These are phyloP conservation scores for Fusarium protoensiforme DNA, from an alignment of 2,329 filamentous ascomycete genomes.

Conservation along the genomic window DNA sequence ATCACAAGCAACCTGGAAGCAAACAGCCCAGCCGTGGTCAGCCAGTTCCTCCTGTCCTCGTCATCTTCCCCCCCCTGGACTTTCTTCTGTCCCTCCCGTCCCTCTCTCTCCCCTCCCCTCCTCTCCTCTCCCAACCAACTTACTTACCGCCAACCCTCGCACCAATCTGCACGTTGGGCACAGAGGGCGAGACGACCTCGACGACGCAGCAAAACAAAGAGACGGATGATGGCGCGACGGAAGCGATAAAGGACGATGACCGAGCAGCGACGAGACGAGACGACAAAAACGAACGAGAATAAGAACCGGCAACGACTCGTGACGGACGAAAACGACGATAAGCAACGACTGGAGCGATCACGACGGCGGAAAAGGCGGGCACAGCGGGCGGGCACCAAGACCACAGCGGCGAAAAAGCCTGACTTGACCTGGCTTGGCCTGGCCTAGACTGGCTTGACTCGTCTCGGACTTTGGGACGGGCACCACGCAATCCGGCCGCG, in stretches of 20 bases:
- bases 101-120: slow-evolving; percentile 32
- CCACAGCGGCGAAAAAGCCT: slow-evolving; percentile 31
- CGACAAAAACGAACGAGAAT: slow-evolving; percentile 3
- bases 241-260: background rate
- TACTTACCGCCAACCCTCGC: slow-evolving; percentile 27
- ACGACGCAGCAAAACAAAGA: background rate
- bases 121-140: slow-evolving; percentile 33
- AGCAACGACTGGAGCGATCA: slow-evolving; percentile 30
- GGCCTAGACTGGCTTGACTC: slow-evolving; percentile 35
- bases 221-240: background rate
- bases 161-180: slow-evolving; percentile 21
- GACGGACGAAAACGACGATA: slow-evolving; percentile 33
- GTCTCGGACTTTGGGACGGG: slow-evolving; percentile 27
- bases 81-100: slow-evolving; percentile 41
- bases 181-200: background rate
- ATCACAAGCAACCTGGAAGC: slow-evolving; percentile 4
- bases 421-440: slow-evolving; percentile 27
- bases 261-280: background rate
- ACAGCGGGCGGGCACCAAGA: slow-evolving; percentile 28
- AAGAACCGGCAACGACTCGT: slow-evolving; percentile 23
- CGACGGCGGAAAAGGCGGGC: slow-evolving; percentile 31
- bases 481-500: slow-evolving; percentile 42
- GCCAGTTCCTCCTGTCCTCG: slow-evolving; percentile 24
- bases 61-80: slow-evolving; percentile 30
- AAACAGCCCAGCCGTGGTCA: slow-evolving; percentile 6